Evolutionary conservation across 306 rosid species (phyloP).

Genomic region (Ceratonia siliqua): DNA sequence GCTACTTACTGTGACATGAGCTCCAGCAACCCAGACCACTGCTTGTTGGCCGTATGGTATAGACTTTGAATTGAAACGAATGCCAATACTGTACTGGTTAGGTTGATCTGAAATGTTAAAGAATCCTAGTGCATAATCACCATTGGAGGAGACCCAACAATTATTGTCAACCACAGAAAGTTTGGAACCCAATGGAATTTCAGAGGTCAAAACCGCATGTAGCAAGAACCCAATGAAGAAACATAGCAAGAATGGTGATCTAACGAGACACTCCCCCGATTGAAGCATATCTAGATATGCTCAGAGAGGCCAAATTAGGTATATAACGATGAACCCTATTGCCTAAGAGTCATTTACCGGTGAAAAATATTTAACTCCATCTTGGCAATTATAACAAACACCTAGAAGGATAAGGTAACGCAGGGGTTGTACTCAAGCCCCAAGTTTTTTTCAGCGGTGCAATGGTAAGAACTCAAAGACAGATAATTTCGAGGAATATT

Average conservation of each 20-base stretch:
- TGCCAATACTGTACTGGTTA: conserved; percentile 58
- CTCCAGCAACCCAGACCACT: conserved; percentile 74
- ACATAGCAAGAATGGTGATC: conserved; percentile 41
- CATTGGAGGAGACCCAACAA: conserved; percentile 70
- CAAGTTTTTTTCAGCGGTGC: background rate
- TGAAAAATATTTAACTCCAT: conserved; percentile 5
- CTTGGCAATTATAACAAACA: conserved; percentile 11
- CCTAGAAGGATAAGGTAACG: conserved; percentile 26
- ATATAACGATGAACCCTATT: conserved; percentile 15
- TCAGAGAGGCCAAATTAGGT: conserved; percentile 24
- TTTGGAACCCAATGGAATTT: conserved; percentile 71
- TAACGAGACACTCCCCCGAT: conserved; percentile 39
- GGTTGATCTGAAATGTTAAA: conserved; percentile 54
- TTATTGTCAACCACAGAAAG: conserved; percentile 51
- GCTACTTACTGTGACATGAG: conserved; percentile 53
- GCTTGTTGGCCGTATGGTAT: conserved; percentile 53
- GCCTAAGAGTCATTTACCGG: conserved; percentile 25
- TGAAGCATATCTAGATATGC: conserved; percentile 54
- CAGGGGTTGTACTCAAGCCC: conserved; percentile 13
- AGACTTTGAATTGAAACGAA: conserved; percentile 64
- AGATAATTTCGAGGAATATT: conserved; percentile 31
- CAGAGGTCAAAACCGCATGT: conserved; percentile 42
- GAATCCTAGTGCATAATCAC: conserved; percentile 77
- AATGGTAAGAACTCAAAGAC: conserved; percentile 31
- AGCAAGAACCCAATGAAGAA: conserved; percentile 46